Conservation (phyloP, 768 basidiomycete genomes). For the Macrolepiota fuliginosa region DNA sequence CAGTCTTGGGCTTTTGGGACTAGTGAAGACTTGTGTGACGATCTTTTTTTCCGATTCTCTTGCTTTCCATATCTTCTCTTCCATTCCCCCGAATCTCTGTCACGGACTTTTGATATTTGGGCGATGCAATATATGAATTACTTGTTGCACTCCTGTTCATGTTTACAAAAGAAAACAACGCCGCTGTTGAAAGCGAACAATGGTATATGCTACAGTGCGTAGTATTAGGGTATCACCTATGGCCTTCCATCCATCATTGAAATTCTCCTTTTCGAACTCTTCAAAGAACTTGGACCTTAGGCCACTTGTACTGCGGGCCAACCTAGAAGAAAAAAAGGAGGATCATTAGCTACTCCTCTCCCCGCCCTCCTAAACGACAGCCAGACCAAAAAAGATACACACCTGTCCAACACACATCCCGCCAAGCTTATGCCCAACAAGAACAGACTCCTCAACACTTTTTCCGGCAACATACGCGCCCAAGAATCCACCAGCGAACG, state of each 20-base stretch:
- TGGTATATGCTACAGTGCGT: conserved; percentile 11
- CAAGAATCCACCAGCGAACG: conserved; percentile 95
- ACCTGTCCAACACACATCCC: conserved; percentile 84
- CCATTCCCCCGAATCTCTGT: background rate
- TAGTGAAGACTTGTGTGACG: background rate
- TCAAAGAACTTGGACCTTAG: conserved; percentile 43
- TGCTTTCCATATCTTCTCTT: background rate
- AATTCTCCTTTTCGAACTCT: conserved; percentile 1
- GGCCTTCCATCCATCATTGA: background rate
- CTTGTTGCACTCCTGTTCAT: background rate
- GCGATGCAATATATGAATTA: background rate
- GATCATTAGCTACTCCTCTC: background rate
- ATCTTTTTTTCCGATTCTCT: background rate
- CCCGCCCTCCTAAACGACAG: background rate
- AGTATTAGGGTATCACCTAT: conserved; percentile 11
- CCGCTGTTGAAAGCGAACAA: conserved; percentile 11
- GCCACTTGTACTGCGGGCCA: conserved; percentile 53
- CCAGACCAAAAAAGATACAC: conserved; percentile 15
- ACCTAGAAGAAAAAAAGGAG: conserved; percentile 28
- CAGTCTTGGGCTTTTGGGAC: background rate
- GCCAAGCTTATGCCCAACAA: conserved; percentile 85
- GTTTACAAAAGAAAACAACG: background rate
- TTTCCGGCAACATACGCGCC: conserved; percentile 84
- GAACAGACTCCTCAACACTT: conserved; percentile 69
- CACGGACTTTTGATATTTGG: background rate